A percentile compares a stretch with the other conserved stretches of the same genome.
Conservation (phyloP, 352 stramenopile species). For the Saprolegnia diclina region DNA sequence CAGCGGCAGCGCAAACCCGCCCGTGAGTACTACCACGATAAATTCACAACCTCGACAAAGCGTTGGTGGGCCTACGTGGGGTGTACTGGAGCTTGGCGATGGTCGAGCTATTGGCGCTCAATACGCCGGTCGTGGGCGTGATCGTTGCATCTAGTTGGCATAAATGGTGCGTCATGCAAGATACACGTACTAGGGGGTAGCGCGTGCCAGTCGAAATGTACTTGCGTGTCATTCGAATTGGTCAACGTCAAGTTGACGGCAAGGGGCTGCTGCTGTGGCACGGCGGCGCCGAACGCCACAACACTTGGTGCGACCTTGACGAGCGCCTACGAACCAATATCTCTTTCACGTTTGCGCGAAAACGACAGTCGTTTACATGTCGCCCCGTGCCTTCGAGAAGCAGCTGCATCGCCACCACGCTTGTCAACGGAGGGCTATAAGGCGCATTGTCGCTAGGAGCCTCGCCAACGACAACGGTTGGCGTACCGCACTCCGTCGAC, state of each 20-base stretch:
- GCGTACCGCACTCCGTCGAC: neutral
- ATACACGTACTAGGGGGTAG: neutral
- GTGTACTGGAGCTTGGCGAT: neutral
- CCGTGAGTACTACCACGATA: conserved; percentile 1
- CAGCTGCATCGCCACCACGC: conserved; percentile 5
- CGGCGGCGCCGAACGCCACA: neutral
- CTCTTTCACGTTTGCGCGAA: no score
- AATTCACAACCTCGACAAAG: conserved; percentile 1
- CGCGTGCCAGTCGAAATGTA: conserved; percentile 9
- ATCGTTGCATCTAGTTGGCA: neutral
- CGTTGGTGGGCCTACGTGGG: neutral
- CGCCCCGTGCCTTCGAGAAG: conserved; percentile 15
- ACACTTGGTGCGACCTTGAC: neutral
- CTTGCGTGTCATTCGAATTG: neutral
- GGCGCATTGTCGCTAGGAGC: no score
- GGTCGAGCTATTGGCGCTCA: neutral
- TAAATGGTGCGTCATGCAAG: neutral
- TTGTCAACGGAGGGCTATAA: neutral
- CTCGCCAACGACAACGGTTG: no score
- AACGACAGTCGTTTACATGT: conserved; percentile 3
- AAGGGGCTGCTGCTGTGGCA: neutral
- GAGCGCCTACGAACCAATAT: neutral
- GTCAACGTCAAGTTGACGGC: neutral
- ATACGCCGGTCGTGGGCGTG: neutral
- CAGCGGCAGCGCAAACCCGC: conserved; percentile 13